Base-by-base conservation (phyloP, 75 land plant genomes). In the Selaginella moellendorffii region DNA sequence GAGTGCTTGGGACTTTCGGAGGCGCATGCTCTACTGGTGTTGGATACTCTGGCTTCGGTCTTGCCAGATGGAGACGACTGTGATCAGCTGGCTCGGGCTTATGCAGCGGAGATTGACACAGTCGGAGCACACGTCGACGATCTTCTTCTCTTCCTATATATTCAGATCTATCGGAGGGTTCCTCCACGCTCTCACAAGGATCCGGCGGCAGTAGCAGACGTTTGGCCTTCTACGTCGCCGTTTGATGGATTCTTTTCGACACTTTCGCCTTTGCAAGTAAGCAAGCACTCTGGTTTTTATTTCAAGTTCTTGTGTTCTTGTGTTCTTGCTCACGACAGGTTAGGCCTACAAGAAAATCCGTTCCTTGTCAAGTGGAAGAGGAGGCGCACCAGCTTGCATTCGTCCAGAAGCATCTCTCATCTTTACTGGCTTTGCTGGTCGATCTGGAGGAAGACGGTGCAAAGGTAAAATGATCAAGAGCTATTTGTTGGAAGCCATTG, bases 321-420 rank as follows among this genome's bases (percentile, higher is more conserved):
- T n/a, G 26, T 60, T 60, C n/a, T n/a, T 22, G 60, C 9, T 62
- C 22, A 26, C 36, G 21, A 77, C 79, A 85, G 63, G 85, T 80
- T 0, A 78, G 89, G 18, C 78, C 83, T 52, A 78, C 91, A 64
- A 77, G 87, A 2, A 74, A 83, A 27, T 80, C 69, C 67, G 69
- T 83, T 74, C 98, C 98, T 59, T 81, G 97, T 31, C 98, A 88
- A 71, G 83, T 78, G 30, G 98, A 93, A 69, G 98, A 93, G 73
- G 98, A 88, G 74, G 83, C 90, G 36, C 90, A 93, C 71, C 98
- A 88, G 69, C 71, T 93, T 25, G 81, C 90, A 2, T 93, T 82
- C n/a, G 73, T 93, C 36, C 98, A 85, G 42, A 93, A 89, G 76
- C 90, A 88, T 71, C 59, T 93, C 74, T 80, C 79, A 29, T 76